Evolutionary conservation across 1,284 basidiomycete species (phyloP).

Genomic region (Ustilago cynodontis): DNA sequence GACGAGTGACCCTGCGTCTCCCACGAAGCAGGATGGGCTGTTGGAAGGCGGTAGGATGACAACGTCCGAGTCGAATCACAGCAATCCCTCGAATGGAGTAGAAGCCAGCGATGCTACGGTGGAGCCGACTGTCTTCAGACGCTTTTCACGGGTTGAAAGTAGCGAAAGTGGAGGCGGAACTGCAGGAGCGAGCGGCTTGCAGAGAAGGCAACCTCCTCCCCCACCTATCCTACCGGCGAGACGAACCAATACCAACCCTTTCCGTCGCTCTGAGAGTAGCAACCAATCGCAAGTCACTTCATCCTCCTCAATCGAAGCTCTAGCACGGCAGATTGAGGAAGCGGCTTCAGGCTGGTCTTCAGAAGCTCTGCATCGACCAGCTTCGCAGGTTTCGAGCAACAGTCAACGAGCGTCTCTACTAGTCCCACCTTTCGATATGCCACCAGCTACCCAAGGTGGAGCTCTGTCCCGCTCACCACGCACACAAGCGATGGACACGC

Average conservation of each 20-base stretch:
- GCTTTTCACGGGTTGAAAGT: conserved; percentile 19
- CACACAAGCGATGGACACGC: conserved; percentile 45
- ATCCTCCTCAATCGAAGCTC: conserved; percentile 27
- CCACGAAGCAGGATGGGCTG: conserved; percentile 3
- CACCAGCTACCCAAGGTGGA: neutral
- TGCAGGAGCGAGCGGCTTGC: neutral
- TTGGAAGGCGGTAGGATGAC: neutral
- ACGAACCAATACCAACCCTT: conserved; percentile 11
- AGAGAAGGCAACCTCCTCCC: conserved; percentile 32
- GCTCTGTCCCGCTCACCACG: conserved; percentile 33
- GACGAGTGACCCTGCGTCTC: neutral
- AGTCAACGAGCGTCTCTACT: neutral
- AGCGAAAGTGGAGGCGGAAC: neutral
- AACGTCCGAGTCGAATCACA: conserved; percentile 7
- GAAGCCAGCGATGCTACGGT: neutral
- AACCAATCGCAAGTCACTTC: neutral
- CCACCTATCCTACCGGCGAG: conserved; percentile 21
- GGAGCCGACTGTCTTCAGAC: conserved; percentile 26
- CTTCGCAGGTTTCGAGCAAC: neutral
- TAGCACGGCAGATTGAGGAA: conserved; percentile 36
- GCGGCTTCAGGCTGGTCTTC: conserved; percentile 23
- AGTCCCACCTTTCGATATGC: neutral
- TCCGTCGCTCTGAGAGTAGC: conserved; percentile 1
- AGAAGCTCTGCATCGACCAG: neutral
- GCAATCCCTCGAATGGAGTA: neutral